These are phyloP conservation scores for Taiwanofungus camphoratus DNA, from an alignment of 1,284 basidiomycete genomes.

Conservation along the genomic window DNA sequence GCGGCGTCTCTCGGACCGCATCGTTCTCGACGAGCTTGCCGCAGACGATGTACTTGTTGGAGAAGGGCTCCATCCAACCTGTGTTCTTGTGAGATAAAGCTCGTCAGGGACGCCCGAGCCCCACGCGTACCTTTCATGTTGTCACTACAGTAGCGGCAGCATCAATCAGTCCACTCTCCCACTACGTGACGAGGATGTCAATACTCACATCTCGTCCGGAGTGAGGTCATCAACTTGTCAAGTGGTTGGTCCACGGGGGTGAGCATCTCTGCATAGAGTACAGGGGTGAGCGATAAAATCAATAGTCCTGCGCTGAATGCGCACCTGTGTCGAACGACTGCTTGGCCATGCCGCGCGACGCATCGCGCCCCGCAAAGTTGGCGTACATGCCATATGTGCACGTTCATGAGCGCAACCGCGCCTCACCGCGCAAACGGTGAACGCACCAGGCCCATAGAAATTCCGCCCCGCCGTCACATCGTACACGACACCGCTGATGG, in stretches of 20 bases:
- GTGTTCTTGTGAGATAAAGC: too few species aligned
- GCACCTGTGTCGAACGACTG: conserved; percentile 88
- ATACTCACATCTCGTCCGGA: conserved; percentile 75
- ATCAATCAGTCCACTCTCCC: conserved; percentile 1
- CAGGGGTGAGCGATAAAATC: too few species aligned
- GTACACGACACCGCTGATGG: conserved; percentile 85
- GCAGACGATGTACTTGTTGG: conserved; percentile 81
- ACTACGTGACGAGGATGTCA: neutral
- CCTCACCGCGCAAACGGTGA: neutral
- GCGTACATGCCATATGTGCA: conserved; percentile 86
- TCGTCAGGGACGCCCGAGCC: too few species aligned
- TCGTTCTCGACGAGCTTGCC: conserved; percentile 79
- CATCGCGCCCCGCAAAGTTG: conserved; percentile 93
- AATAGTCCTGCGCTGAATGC: too few species aligned
- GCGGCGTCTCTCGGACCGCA: conserved; percentile 19
- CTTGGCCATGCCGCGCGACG: conserved; percentile 93
- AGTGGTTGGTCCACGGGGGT: conserved; percentile 83
- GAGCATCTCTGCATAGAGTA: conserved; percentile 74
- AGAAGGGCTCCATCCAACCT: conserved; percentile 90
- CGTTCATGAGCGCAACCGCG: conserved; percentile 4
- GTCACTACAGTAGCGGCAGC: conserved; percentile 48
- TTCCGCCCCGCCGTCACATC: conserved; percentile 53
- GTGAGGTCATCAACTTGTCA: conserved; percentile 80
- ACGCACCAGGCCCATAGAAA: neutral
- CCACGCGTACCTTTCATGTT: conserved; percentile 84